Conservation (phyloP, 208 protist genomes). For the Herpetomonas samuelpessoai region DNA sequence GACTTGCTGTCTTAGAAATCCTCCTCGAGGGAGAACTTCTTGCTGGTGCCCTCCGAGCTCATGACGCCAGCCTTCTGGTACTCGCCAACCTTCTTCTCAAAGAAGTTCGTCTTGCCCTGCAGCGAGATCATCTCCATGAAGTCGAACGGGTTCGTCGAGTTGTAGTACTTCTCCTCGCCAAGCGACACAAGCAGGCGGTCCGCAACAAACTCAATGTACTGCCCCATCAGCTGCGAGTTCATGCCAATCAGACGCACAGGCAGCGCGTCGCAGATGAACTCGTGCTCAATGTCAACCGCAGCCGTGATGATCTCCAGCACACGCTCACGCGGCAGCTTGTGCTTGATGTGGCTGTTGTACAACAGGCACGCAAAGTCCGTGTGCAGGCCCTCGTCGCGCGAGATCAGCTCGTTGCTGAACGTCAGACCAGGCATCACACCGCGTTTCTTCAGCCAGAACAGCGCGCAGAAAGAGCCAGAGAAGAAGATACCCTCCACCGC, state of each 20-base stretch:
- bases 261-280: slow-evolving; percentile 98
- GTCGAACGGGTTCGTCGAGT: slow-evolving; percentile 98
- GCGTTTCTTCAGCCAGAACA: slow-evolving; percentile 99
- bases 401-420: slow-evolving; percentile 99
- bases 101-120: slow-evolving; percentile 99
- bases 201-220: slow-evolving; percentile 99
- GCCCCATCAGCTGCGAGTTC: slow-evolving; percentile 97
- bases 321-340: slow-evolving; percentile 85
- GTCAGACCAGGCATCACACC: slow-evolving; percentile 99
- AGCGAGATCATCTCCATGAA: slow-evolving; percentile 99
- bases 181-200: slow-evolving; percentile 98
- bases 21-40: slow-evolving; percentile 87
- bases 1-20: slow-evolving; percentile 79
- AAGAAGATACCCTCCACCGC: slow-evolving; percentile 99
- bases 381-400: slow-evolving; percentile 98
- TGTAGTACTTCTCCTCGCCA: slow-evolving; percentile 95
- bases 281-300: slow-evolving; percentile 96
- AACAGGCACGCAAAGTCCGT: slow-evolving; percentile 99
- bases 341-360: slow-evolving; percentile 92
- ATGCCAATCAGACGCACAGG: slow-evolving; percentile 98
- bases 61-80: slow-evolving; percentile 98
- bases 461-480: slow-evolving; percentile 97
- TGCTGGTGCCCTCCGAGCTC: slow-evolving; percentile 61
- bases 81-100: slow-evolving; percentile 98
- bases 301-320: slow-evolving; percentile 92